These are phyloP conservation scores for Vitis riparia DNA, from an alignment of 164 flowering plant species.

Conservation along the genomic window DNA sequence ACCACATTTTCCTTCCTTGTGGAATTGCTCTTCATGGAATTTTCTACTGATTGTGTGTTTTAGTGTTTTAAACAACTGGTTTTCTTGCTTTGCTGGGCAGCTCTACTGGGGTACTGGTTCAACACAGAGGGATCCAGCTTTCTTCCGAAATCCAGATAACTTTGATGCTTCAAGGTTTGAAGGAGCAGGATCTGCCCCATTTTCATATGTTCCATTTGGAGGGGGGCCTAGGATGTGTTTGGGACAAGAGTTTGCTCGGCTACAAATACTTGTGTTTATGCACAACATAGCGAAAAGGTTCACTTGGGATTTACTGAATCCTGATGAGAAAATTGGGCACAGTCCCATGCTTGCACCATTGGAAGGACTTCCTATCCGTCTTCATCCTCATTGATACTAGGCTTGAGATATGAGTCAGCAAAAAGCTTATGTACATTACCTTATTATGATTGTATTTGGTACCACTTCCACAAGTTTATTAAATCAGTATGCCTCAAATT, in stretches of 20 bases:
- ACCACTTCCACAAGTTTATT: no score
- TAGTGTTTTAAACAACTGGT: neutral
- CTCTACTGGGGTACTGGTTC: conserved; percentile 13
- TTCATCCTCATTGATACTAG: conserved; percentile 2
- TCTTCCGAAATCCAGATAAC: neutral
- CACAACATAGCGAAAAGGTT: neutral
- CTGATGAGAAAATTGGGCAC: conserved; percentile 12
- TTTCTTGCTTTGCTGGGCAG: conserved; percentile 2
- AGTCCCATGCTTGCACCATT: conserved; percentile 18
- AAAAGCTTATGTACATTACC: no score
- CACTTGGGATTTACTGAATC: conserved; percentile 18
- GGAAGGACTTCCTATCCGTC: conserved; percentile 19
- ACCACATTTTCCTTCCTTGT: no score
- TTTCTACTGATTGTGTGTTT: no score
- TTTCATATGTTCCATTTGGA: conserved; percentile 11
- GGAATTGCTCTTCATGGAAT: no score
- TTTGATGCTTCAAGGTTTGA: conserved; percentile 23
- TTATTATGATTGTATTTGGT: no score
- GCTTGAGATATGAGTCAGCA: neutral
- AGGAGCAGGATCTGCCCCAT: conserved; percentile 15
- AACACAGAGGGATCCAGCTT: conserved; percentile 10
- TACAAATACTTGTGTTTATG: no score
- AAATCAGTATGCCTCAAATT: no score
- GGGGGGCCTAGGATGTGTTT: no score
- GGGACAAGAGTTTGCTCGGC: no score